phyloP scores from a whole-genome alignment of 2,329 filamentous ascomycete species.

The Ceratocystis alfenasii region DNA sequence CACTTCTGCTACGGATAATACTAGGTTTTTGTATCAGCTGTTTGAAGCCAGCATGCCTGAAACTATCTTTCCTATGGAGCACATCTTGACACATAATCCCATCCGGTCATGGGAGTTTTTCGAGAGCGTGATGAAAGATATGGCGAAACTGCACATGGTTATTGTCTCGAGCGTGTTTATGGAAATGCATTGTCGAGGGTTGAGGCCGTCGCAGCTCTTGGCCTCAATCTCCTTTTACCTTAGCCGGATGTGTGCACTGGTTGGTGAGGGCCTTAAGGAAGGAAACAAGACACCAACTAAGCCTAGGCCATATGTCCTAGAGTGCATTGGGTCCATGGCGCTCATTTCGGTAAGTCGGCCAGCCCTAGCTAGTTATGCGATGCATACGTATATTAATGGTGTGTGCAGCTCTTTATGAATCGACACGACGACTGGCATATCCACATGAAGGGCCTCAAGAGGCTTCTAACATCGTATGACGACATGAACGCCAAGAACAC shows the following conservation, averaged over 20 bases:
- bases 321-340: slow-evolving; percentile 22
- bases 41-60: slow-evolving; percentile 20
- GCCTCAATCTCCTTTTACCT: slow-evolving; percentile 21
- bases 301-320: slow-evolving; percentile 19
- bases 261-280: slow-evolving; percentile 20
- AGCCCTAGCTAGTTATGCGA: background rate
- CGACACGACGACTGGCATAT: slow-evolving; percentile 22
- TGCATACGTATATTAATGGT: background rate
- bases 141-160: slow-evolving; percentile 21
- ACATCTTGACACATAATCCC: slow-evolving; percentile 19
- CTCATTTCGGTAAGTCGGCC: slow-evolving; percentile 19
- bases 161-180: slow-evolving; percentile 21
- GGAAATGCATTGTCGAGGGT: slow-evolving; percentile 21
- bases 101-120: slow-evolving; percentile 21
- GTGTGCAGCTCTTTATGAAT: slow-evolving; percentile 16
- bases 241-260: slow-evolving; percentile 21
- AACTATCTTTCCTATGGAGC: slow-evolving; percentile 21
- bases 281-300: slow-evolving; percentile 18
- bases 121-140: slow-evolving; percentile 18
- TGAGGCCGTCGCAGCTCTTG: slow-evolving; percentile 18
- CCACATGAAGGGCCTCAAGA: slow-evolving; percentile 21
- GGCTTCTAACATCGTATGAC: slow-evolving; percentile 16
- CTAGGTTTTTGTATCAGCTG: slow-evolving; percentile 18
- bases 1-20: slow-evolving; percentile 15
- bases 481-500: slow-evolving; percentile 15